Conservation (phyloP, 139 green algal species). For the Tetraselmis striata region DNA sequence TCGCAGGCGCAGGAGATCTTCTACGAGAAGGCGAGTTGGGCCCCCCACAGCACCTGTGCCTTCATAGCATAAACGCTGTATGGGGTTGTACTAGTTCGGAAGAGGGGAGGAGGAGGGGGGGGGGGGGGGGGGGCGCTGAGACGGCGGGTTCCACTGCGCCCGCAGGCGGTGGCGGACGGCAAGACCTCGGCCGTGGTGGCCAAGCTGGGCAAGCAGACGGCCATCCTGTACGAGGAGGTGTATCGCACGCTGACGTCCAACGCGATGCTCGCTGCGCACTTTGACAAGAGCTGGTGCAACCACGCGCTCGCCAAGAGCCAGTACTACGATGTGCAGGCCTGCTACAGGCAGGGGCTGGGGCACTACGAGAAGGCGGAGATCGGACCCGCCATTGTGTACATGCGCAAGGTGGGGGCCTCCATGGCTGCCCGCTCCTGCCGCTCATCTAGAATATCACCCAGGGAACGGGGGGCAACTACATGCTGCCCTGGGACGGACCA, state of each 20-base stretch:
- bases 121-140: neutral
- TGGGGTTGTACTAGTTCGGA: too few species aligned
- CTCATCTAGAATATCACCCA: too few species aligned
- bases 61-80: neutral
- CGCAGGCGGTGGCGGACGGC: conserved; percentile 67
- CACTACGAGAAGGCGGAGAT: neutral
- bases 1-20: conserved; percentile 64
- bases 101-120: too few species aligned
- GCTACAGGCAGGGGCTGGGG: conserved; percentile 6
- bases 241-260: conserved; percentile 30
- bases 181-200: conserved; percentile 63
- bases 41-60: neutral
- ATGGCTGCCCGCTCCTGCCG: too few species aligned
- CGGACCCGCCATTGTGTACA: neutral
- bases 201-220: conserved; percentile 66
- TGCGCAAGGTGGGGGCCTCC: too few species aligned
- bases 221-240: conserved; percentile 66
- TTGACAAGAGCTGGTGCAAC: conserved; percentile 70
- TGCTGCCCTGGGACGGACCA: too few species aligned
- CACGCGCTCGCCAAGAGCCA: conserved; percentile 39
- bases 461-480: too few species aligned
- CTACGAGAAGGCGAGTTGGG: neutral
- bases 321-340: conserved; percentile 59
- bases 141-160: neutral
- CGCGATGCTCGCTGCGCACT: conserved; percentile 49